Base-by-base conservation (phyloP, 2,329 filamentous ascomycete species). In the Ophiocordyceps camponoti-saundersi region DNA sequence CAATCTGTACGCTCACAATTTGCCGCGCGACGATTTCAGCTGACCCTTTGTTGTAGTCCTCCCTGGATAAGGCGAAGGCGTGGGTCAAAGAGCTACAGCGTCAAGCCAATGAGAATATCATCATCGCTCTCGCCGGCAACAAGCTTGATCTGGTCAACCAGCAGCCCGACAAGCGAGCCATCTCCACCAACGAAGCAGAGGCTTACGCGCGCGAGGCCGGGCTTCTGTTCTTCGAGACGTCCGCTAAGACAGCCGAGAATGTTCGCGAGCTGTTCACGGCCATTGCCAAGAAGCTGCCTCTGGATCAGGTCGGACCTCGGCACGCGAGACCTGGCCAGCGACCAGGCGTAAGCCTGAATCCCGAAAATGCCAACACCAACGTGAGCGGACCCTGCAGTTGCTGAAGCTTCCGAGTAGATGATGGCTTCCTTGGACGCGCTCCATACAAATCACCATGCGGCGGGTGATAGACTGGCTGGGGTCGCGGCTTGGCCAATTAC, bases 41-140 rank as follows among this genome's bases (percentile, higher is more conserved):
- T 57, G 49, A 58, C 47, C 30, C 30, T 15, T 43, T 29, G 39
- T 40, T n/a, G 44, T 50, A 98, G 92, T 79, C 89, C 53, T 98
- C 92, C 44, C 74, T 98, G 60, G 93, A 98, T 68, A 98, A 98
- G 73, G 93, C 93, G 56, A 98, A 98, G 68, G 85, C 89, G 42
- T 98, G 92, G 92, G 90, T 98, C 49, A 96, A 96, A 70, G 92
- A 98, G 65, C 80, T 98, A 47, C 92, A 98, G 67, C 82, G 92
- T 62, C 92, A 98, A 69, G 92, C 93, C 52, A 98, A 96, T 71
- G 92, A 98, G 68, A 96, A 96, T 68, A 98, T 98, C 65, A 89
- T 98, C 66, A 98, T 98, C 60, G 92, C 92, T 44, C 80, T 98
- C 42, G 92, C 90, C 46, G 92, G 92, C 52, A 98, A 98, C 75